These are phyloP conservation scores for Mantamonas sphyraenae DNA, from an alignment of 78 protist species.

Conservation along the genomic window DNA sequence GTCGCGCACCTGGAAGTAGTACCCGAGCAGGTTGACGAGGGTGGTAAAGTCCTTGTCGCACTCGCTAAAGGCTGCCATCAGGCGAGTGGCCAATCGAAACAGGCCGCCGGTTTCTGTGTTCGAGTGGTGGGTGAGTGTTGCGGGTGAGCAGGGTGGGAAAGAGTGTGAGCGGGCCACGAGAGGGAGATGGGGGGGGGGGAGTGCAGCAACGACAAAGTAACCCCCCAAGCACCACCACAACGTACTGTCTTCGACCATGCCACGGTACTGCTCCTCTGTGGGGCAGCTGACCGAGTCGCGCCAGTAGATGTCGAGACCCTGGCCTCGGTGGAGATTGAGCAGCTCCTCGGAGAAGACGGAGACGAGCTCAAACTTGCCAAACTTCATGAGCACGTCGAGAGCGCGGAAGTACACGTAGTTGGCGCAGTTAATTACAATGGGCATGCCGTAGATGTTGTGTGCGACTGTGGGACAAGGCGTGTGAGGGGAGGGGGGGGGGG, in stretches of 20 bases:
- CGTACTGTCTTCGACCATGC: conserved; percentile 62
- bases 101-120: conserved; percentile 81
- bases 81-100: conserved; percentile 62
- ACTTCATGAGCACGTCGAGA: conserved; percentile 24
- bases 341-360: conserved; percentile 49
- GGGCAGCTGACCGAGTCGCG: conserved; percentile 74
- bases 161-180: too few relatives aligned
- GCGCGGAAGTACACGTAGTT: conserved; percentile 82
- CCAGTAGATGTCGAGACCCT: conserved; percentile 84
- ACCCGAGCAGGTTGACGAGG: conserved; percentile 63
- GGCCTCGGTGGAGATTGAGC: conserved; percentile 79
- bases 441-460: conserved; percentile 68
- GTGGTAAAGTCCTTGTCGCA: conserved; percentile 47
- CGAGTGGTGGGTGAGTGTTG: too few relatives aligned
- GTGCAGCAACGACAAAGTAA: too few relatives aligned
- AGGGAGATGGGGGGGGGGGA: too few relatives aligned
- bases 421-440: conserved; percentile 84
- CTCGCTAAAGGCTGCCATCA: conserved; percentile 50
- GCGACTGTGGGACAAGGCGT: conserved; percentile 28
- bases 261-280: conserved; percentile 60
- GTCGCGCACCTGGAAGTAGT: conserved; percentile 82
- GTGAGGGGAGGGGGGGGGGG: neutral
- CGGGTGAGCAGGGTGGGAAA: too few relatives aligned
- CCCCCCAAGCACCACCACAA: too few relatives aligned
- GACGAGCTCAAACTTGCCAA: neutral